Percentiles rank a stretch among this genome's conserved stretches.
phyloP scores from a whole-genome alignment of 148 eudicot species.

The Rheum nobile region DNA sequence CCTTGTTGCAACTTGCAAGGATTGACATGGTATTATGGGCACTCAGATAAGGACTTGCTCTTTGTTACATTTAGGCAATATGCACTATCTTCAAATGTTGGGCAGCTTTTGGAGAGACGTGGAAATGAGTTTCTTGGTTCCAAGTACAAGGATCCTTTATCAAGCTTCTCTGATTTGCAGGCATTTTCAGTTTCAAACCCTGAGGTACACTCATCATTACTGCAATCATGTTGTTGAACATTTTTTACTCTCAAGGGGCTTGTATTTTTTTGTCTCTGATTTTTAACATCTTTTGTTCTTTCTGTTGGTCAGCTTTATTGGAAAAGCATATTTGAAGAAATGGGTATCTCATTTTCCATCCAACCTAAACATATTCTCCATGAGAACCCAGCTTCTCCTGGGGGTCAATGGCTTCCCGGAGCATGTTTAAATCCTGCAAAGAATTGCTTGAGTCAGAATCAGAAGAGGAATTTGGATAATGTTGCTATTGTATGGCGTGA shows the following conservation, averaged over 20 bases:
- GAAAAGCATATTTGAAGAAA: constrained; percentile 57
- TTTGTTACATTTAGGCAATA: constrained; percentile 27
- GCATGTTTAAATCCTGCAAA: constrained; percentile 65
- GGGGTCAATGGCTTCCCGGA: constrained; percentile 89
- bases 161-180: constrained; percentile 74
- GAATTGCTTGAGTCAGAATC: constrained; percentile 49
- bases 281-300: background rate
- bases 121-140: constrained; percentile 63
- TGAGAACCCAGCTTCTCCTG: constrained; percentile 52
- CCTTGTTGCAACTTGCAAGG: background rate
- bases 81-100: constrained; percentile 55
- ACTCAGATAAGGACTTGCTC: background rate
- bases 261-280: background rate
- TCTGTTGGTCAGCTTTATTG: constrained; percentile 48
- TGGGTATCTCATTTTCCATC: constrained; percentile 50
- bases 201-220: constrained; percentile 38
- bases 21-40: background rate
- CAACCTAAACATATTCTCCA: constrained; percentile 50
- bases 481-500: constrained; percentile 61
- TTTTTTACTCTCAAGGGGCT: background rate
- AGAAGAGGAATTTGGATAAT: constrained; percentile 45
- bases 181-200: constrained; percentile 70
- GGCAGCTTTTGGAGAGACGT: constrained; percentile 48
- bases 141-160: constrained; percentile 59
- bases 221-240: background rate